phyloP scores from a whole-genome alignment of 768 basidiomycete genomes.

The Rhizopogon vinicolor region DNA sequence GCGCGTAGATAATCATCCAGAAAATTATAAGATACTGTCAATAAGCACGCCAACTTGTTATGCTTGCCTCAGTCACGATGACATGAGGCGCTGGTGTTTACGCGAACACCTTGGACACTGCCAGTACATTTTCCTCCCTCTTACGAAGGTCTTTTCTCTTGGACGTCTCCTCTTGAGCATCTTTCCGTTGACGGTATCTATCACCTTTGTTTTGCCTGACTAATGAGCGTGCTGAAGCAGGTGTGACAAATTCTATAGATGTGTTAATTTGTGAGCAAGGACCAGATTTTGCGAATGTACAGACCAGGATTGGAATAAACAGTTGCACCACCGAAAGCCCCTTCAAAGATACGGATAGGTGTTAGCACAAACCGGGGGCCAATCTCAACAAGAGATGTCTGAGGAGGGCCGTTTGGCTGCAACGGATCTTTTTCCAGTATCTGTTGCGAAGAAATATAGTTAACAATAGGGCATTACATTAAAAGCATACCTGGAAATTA shows the following conservation, averaged over 20 bases:
- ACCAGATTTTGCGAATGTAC: conserved; percentile 14
- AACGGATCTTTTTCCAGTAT: conserved; percentile 93
- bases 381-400: conserved; percentile 91
- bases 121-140: conserved; percentile 72
- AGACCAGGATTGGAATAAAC: conserved; percentile 93
- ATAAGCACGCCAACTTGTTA: not conserved
- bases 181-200: conserved; percentile 81
- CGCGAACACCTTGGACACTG: conserved; percentile 86
- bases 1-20: conserved; percentile 1
- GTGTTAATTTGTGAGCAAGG: not conserved
- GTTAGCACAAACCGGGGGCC: conserved; percentile 97
- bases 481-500: conserved; percentile 81
- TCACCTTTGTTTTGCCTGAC: conserved; percentile 68
- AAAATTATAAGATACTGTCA: not conserved
- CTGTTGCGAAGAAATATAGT: conserved; percentile 33
- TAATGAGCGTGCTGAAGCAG: conserved; percentile 71
- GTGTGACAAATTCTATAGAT: conserved; percentile 82
- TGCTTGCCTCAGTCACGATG: not conserved
- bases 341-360: conserved; percentile 97
- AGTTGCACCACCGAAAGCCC: conserved; percentile 91
- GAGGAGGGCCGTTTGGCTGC: conserved; percentile 79
- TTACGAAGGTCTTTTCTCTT: conserved; percentile 60
- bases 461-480: not conserved
- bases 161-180: conserved; percentile 63
- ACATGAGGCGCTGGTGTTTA: conserved; percentile 27